Evolutionary conservation across 169 alveolate species (phyloP).

Genomic region (Cryptosporidium sp.): DNA sequence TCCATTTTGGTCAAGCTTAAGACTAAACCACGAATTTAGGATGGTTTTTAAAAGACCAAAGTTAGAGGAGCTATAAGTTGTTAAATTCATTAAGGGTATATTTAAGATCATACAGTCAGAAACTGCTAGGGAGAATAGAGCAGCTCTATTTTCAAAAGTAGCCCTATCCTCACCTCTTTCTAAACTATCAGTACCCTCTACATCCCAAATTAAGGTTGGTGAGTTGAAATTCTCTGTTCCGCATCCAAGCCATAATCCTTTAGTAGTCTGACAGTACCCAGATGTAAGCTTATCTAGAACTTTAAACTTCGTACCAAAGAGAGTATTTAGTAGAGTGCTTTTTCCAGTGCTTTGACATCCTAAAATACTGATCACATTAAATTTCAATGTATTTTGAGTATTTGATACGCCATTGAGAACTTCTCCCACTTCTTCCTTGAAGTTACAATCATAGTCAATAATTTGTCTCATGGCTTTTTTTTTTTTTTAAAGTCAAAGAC

Average conservation of each 20-base stretch:
- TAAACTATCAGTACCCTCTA: constrained; percentile 91
- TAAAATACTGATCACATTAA: constrained; percentile 88
- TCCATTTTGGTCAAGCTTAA: constrained; percentile 55
- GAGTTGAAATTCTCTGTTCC: background rate
- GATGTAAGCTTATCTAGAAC: constrained; percentile 85
- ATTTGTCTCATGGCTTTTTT: constrained; percentile 44
- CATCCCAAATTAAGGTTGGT: constrained; percentile 87
- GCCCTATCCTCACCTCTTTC: constrained; percentile 89
- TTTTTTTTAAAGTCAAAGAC: background rate
- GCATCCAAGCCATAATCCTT: constrained; percentile 89
- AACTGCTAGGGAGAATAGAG: constrained; percentile 89
- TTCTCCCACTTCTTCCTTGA: constrained; percentile 52
- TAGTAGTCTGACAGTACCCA: constrained; percentile 92
- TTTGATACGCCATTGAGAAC: constrained; percentile 44
- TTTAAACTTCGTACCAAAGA: constrained; percentile 86
- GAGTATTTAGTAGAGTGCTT: constrained; percentile 87
- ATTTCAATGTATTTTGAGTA: constrained; percentile 77
- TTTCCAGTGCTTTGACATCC: constrained; percentile 94
- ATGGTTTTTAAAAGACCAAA: constrained; percentile 90
- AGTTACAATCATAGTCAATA: constrained; percentile 74
- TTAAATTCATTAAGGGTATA: constrained; percentile 83
- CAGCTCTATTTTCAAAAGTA: constrained; percentile 91
- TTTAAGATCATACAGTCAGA: constrained; percentile 90
- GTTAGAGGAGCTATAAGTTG: constrained; percentile 89
- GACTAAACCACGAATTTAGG: constrained; percentile 64